These are phyloP conservation scores for Begonia fuchsioides DNA, from an alignment of 306 rosid genomes.

Conservation along the genomic window DNA sequence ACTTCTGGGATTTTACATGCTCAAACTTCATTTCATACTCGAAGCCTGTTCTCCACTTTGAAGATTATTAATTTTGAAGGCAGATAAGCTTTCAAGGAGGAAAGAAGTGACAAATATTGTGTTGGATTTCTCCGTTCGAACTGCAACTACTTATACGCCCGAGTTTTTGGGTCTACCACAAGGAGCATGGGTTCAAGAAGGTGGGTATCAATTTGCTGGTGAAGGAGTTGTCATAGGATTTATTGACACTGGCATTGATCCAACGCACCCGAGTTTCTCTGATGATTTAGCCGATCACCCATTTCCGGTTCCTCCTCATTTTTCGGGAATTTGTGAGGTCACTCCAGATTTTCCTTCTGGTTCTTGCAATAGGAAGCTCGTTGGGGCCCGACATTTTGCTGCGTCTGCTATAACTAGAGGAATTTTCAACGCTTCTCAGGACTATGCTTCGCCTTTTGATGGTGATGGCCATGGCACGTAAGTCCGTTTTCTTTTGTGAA, in stretches of 20 bases:
- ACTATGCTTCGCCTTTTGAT: slow-evolving; percentile 94
- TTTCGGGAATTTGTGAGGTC: slow-evolving; percentile 87
- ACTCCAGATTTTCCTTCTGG: slow-evolving; percentile 93
- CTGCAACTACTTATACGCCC: slow-evolving; percentile 94
- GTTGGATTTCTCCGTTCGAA: slow-evolving; percentile 80
- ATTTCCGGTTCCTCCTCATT: slow-evolving; percentile 78
- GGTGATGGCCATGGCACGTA: slow-evolving; percentile 99
- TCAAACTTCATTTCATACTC: too few species aligned
- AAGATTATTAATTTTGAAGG: slow-evolving; percentile 30
- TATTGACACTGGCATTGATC: slow-evolving; percentile 90
- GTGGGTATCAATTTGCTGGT: slow-evolving; percentile 82
- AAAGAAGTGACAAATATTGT: slow-evolving; percentile 75
- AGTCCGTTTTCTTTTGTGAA: slow-evolving; percentile 23
- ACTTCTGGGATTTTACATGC: too few species aligned
- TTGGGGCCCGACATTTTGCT: slow-evolving; percentile 95
- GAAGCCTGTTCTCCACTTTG: too few species aligned
- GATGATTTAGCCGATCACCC: slow-evolving; percentile 28
- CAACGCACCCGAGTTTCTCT: slow-evolving; percentile 72
- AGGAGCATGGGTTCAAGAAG: slow-evolving; percentile 81
- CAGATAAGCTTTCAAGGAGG: slow-evolving; percentile 61
- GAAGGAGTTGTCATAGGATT: slow-evolving; percentile 86
- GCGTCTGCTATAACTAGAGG: slow-evolving; percentile 97
- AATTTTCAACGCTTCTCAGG: slow-evolving; percentile 68
- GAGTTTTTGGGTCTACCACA: slow-evolving; percentile 84
- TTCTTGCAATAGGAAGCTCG: slow-evolving; percentile 94